phyloP scores from a whole-genome alignment of 2,329 filamentous ascomycete species.

The Phoma sp. region DNA sequence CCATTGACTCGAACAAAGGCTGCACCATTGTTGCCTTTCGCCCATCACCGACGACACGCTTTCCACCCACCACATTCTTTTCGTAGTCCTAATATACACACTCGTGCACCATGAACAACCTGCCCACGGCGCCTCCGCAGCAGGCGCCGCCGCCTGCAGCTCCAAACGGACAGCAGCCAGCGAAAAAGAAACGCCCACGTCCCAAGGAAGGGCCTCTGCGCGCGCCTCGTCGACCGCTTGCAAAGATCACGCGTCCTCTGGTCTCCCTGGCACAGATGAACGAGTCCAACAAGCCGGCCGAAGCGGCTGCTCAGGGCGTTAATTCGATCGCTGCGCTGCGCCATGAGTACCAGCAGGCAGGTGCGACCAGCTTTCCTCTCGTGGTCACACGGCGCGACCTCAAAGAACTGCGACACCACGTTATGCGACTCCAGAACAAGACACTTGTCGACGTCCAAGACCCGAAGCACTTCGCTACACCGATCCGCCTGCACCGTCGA shows the following conservation, averaged over 20 bases:
- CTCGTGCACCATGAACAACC: constrained; percentile 28
- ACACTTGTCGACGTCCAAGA: constrained; percentile 72
- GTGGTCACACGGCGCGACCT: constrained; percentile 83
- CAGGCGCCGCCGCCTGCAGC: constrained; percentile 33
- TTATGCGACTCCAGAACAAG: constrained; percentile 78
- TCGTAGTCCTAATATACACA: constrained; percentile 4
- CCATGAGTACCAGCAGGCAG: constrained; percentile 36
- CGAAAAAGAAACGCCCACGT: constrained; percentile 43
- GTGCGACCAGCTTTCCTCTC: constrained; percentile 61
- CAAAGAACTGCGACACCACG: constrained; percentile 82
- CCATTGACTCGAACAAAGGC: constrained; percentile 16
- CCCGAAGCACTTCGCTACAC: constrained; percentile 83
- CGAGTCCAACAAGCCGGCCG: constrained; percentile 27
- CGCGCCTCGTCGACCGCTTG: constrained; percentile 42
- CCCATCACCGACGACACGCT: constrained; percentile 8
- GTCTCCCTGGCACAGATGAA: constrained; percentile 46
- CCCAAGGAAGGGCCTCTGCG: constrained; percentile 49
- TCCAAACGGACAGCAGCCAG: constrained; percentile 42
- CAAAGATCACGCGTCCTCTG: constrained; percentile 42
- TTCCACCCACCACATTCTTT: constrained; percentile 11
- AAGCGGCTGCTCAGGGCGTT: constrained; percentile 15
- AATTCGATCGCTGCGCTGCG: constrained; percentile 32
- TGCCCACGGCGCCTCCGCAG: constrained; percentile 24
- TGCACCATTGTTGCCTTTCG: constrained; percentile 3
- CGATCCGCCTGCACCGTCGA: constrained; percentile 86